Base-by-base conservation (phyloP, 371 early-diverging fungal genomes). In the Mortierella sp. region DNA sequence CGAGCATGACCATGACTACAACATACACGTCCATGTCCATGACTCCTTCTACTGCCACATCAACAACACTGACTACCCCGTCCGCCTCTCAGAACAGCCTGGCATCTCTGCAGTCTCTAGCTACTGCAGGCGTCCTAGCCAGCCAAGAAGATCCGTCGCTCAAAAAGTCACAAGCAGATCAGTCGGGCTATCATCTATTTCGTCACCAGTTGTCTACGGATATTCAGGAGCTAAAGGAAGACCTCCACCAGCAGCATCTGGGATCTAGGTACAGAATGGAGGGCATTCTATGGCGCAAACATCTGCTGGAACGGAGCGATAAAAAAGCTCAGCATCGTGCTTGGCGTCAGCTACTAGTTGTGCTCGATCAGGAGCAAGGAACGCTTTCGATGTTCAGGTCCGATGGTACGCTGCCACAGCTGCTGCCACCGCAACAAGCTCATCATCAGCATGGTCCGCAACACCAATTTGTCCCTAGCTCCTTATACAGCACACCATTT, bases 281-380 rank as follows among this genome's bases (percentile, higher is more conserved):
- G 72, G 92, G 96, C 1, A 83, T 93, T 2, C 86, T 97, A 26
- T 89, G 93, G 78, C 87, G 96, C 32, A 97, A 97, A 72, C 94
- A 95, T 72, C 69, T 94, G 39, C 82, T 89, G 63, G 94, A 94
- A 56, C 82, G 87, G 11, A 86, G 85, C 6, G 94, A 87, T 55
- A 88, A 89, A 57, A 93, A 93, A 76, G 93, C 97, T 8, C 87
- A 87, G 44, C 85, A 92, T 70, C 90, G 97, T 15, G 86, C 87
- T n/a, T 97, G 97, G 97, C 90, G 88, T 60, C 87, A 94, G 28
- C 89, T 93, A 65, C 83, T 91, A 21, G 82, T 93, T 21, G 84
- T 93, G 0, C 84, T 90, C 3, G 89, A 87, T 31, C 30, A 31
- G 5, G 72, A 72, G 9, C 87, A 90, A 31, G 94, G 93, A 3